Evolutionary conservation across 1,139 yeast genomes (phyloP).

Genomic region (Suhomyces taliae): DNA sequence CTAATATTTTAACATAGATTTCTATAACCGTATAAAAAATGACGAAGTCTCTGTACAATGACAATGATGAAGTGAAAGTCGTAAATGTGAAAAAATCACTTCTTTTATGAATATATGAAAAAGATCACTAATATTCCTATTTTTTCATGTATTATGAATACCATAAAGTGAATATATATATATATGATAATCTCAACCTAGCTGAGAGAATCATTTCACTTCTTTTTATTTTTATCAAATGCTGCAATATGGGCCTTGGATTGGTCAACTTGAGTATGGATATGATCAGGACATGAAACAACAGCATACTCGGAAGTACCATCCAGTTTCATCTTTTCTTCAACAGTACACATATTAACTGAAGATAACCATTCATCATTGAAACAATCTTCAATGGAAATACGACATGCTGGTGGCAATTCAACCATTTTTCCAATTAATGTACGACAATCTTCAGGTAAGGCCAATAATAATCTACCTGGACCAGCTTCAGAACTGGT

Average conservation of each 20-base stretch:
- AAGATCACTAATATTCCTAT: too few relatives aligned
- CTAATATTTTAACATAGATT: too few relatives aligned
- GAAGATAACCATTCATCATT: constrained; percentile 71
- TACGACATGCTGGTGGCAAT: constrained; percentile 82
- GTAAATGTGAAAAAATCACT: too few relatives aligned
- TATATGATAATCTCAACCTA: too few relatives aligned
- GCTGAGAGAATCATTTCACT: constrained; percentile 19
- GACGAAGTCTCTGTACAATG: too few relatives aligned
- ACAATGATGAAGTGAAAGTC: too few relatives aligned
- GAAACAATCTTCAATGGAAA: constrained; percentile 81
- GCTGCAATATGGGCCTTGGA: constrained; percentile 95
- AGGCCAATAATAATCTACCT: constrained; percentile 64
- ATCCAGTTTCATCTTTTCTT: constrained; percentile 32
- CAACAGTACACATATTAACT: constrained; percentile 68
- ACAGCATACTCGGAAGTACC: constrained; percentile 37
- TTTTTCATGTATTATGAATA: too few relatives aligned
- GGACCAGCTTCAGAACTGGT: constrained; percentile 68
- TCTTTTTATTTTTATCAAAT: constrained; percentile 73
- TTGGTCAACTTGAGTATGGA: constrained; percentile 87
- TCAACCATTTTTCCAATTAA: constrained; percentile 75
- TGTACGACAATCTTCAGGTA: constrained; percentile 67
- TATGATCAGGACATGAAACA: constrained; percentile 56
- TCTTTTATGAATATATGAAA: too few relatives aligned
- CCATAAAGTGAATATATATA: neutral
- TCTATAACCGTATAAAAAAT: too few relatives aligned